Base-by-base conservation (phyloP, 306 rosid species). In the Heteromeles arbutifolia region DNA sequence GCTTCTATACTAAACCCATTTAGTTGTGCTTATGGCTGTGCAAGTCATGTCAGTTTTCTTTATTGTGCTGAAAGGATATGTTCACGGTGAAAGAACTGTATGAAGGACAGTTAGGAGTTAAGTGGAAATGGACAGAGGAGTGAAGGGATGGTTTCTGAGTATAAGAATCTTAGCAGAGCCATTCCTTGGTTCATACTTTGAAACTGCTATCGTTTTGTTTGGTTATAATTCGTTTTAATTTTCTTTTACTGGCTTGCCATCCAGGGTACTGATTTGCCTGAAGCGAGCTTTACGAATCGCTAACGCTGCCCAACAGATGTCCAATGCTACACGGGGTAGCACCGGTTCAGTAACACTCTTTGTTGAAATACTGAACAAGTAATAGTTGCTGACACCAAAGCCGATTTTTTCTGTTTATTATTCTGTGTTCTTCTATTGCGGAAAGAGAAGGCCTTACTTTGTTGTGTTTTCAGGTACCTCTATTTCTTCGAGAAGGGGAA, bases 401-500 rank as follows among this genome's bases (percentile, higher is more conserved):
- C 54, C 8, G 1, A 50, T 15, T 50, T 50, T 50, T 50, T 50
- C 21, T 2, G 53, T 15, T 48, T 48, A 48, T 48, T 4, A 39
- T 41, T 77, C 18, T 78, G 45, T 50, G n/a, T 41, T 72, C 66
- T 69, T 72, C 28, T 11, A 32, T 69, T 39, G 48, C 50, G 63
- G 63, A 69, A 52, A 37, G 62, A 11, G 31, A 29, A 25, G 48
- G 62, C 45, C 37, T 54, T 15, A 37, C 39, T 4, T 9, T 44
- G 5, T 78, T 13, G 18, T 81, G 72, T 77, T 77, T 82, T 77
- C 88, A 83, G 98, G 88, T 93, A 93, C 85, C 93, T 93, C 45
- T 93, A 93, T 83, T 93, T 93, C 91, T 91, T 84, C 31, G 98
- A 93, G 91, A 93, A 93, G 82, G 97, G 97, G 31, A 93, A 90